Conservation (phyloP, 2,329 filamentous ascomycete species). For the Camillea tinctor region DNA sequence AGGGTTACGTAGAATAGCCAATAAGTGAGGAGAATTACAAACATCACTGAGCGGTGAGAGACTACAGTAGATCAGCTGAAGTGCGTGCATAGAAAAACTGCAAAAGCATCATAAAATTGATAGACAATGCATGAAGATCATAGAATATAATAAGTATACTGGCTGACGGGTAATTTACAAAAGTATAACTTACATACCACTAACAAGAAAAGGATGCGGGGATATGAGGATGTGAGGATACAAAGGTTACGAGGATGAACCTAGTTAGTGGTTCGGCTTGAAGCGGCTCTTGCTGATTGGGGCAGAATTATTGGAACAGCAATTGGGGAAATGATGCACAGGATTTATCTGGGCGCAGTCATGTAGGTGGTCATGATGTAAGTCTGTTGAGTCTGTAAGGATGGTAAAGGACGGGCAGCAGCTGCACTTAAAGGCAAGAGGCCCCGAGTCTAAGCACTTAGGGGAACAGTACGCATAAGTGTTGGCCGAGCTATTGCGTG, state of each 20-base stretch:
- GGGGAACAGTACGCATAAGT: not conserved
- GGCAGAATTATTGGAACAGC: not conserved
- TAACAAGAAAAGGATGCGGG: too few species aligned
- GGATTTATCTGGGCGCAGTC: not conserved
- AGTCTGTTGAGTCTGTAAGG: not conserved
- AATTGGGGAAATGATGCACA: not conserved
- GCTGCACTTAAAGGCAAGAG: not conserved
- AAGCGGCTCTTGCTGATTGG: not conserved
- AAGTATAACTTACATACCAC: too few species aligned
- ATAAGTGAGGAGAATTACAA: too few species aligned
- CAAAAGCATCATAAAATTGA: too few species aligned
- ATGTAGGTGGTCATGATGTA: not conserved
- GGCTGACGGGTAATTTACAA: too few species aligned
- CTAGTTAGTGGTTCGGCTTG: not conserved
- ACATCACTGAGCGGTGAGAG: too few species aligned
- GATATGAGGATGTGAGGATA: too few species aligned
- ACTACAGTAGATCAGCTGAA: too few species aligned
- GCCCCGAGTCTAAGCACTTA: not conserved
- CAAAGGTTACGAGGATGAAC: not conserved
- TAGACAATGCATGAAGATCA: too few species aligned
- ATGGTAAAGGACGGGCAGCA: not conserved
- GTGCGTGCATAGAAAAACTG: too few species aligned
- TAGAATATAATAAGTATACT: too few species aligned
- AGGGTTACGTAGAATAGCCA: too few species aligned
- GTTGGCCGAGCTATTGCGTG: not conserved